These are phyloP conservation scores for Delonix regia DNA, from an alignment of 306 rosid genomes.

Conservation along the genomic window DNA sequence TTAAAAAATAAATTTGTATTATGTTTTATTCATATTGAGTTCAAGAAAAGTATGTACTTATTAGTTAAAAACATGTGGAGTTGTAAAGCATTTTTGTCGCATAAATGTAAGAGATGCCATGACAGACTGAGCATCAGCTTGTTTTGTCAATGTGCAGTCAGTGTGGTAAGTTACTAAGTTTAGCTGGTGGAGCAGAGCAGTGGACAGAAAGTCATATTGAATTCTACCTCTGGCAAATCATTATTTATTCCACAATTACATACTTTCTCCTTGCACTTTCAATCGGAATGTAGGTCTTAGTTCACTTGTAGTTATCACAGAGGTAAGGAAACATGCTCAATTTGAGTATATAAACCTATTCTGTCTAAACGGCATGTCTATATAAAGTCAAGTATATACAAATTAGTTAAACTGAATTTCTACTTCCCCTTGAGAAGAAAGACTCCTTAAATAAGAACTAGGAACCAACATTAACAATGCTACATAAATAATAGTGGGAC, in stretches of 20 bases:
- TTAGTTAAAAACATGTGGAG: constrained; percentile 21
- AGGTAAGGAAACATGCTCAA: not conserved
- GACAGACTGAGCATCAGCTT: constrained; percentile 23
- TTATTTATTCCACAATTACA: not conserved
- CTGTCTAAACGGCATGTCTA: not conserved
- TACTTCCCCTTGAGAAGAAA: not conserved
- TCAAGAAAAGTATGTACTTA: constrained; percentile 21
- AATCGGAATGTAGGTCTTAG: not conserved
- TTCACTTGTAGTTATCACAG: not conserved
- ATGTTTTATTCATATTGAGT: constrained; percentile 11
- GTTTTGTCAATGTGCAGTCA: constrained; percentile 23
- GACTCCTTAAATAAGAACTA: not conserved
- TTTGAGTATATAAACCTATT: not conserved
- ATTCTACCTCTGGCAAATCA: not conserved
- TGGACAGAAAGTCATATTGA: not conserved
- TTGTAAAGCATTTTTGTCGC: constrained; percentile 26
- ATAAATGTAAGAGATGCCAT: constrained; percentile 3
- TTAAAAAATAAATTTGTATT: constrained; percentile 9
- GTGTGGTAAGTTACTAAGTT: not conserved
- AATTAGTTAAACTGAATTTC: not conserved
- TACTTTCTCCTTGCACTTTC: not conserved
- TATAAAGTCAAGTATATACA: not conserved
- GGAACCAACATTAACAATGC: not conserved
- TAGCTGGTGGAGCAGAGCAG: not conserved
- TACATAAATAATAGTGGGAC: not conserved